Base-by-base conservation (phyloP, 176 grass and related monocot species). In the Lolium multiflorum region DNA sequence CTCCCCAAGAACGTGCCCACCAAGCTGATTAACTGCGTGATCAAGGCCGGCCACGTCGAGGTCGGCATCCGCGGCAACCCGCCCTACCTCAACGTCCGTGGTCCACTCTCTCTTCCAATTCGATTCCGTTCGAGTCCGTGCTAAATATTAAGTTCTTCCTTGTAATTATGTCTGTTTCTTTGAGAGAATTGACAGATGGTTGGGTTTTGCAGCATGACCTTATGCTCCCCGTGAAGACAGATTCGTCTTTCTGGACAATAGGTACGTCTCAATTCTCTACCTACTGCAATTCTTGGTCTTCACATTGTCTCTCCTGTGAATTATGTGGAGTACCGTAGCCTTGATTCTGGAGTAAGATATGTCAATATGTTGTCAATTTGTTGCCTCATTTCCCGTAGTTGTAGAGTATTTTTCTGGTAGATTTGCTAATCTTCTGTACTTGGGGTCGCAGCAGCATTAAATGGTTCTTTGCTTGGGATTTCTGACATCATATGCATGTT, bases 241-340 rank as follows among this genome's bases (percentile, higher is more conserved):
- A 99, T 87, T 96, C 90, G 2, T 96, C 94, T n/a, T 99, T 96
- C 86, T 94, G 97, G 97, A 96, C 94, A 9, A 89, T 98, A 44
- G 96, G 96, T 98, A 87, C 65, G 79, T 14, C 63, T 58, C 4
- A 8, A 37, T 56, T 72, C 38, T 55, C 9, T 67, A 24, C 1
- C 56, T 38, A 4, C 57, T 82, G 48, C 22, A 68, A 59, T 83
- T 77, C 1, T 57, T 11, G 46, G 12, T 57, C 9, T 81, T 7
- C 5, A 4, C 26, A 57, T 18, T 85, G 2, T 62, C 2, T 18
- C 12, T 76, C 55, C 4, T 44, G 2, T n/a, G 1, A 50, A 7
- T 78, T 15, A 11, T 24, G 22, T 60, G 12, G 18, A 8, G 57
- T 59, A 31, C 25, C 49, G 7, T 38, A 43, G 52, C 54, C 11